Base-by-base conservation (phyloP, 2,329 filamentous ascomycete species). In the Diaporthe velutina region DNA sequence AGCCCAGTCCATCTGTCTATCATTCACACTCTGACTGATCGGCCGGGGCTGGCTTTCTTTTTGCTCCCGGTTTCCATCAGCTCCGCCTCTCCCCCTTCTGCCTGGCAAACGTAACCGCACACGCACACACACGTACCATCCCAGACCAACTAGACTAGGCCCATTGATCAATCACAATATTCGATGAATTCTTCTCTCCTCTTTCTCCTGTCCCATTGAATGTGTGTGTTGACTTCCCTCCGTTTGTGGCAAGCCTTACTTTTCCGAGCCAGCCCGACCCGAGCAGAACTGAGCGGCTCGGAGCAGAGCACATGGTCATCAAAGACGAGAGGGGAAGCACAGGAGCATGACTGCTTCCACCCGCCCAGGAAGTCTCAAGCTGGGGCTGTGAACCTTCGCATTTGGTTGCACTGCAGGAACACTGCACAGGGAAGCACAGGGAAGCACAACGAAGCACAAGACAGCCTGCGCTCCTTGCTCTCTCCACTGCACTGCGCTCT, bases 1-100 rank as follows among this genome's bases (percentile, higher is more conserved):
- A 45, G 58, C 38, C 28, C 45, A 25, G 42, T 50, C 40, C 22
- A 68, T 67, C 40, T 68, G 45, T 54, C 64, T 54, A 68, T 68
- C 64, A 68, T 38, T 68, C 64, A 68, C 64, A 22, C n/a, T 54
- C 48, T 68, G 64, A 68, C 45, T 68, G 64, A 68, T 68, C 64
- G 35, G 48, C 64, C 64, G 64, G 64, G 15, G 30, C 64, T 68
- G 33, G 33, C 50, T 28, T 40, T 30, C n/a, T 40, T 13, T 40
- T 54, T 7, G n/a, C 22, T 40, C 64, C 64, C 48, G 33, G 48
- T 68, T 68, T 40, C 64, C 64, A 68, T 55, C 52, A 55, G 25
- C 52, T 55, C 52, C 52, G 28, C 33, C 64, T 28, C 45, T 19
- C 42, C 19, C 13, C 45, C 12, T n/a, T n/a, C 42, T 8, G n/a